A percentile compares a stretch with the other conserved stretches of the same genome.
These are phyloP conservation scores for Diaporthe sp. DNA, from an alignment of 2,329 filamentous ascomycete genomes.

Conservation along the genomic window DNA sequence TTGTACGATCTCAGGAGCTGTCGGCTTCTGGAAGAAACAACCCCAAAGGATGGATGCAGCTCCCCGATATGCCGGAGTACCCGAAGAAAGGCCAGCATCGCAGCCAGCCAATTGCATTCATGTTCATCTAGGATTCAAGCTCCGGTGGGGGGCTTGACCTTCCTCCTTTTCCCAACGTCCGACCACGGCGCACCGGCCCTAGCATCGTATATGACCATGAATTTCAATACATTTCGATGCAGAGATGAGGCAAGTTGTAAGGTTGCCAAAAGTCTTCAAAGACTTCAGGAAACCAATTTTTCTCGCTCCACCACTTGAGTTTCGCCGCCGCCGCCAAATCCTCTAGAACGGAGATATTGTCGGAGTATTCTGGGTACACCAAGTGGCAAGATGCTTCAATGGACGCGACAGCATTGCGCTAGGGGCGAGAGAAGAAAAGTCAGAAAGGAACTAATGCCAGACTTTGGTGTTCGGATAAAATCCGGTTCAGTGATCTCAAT, in stretches of 20 bases:
- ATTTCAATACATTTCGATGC: too few relatives aligned
- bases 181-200: too few relatives aligned
- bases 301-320: not conserved
- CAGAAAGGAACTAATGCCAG: not conserved
- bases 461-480: too few relatives aligned
- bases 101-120: not conserved
- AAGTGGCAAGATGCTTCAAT: not conserved
- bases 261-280: not conserved
- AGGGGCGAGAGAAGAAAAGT: not conserved
- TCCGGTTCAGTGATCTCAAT: rapidly evolving
- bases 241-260: too few relatives aligned
- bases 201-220: not conserved
- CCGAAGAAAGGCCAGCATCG: too few relatives aligned
- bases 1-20: too few relatives aligned
- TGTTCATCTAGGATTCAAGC: not conserved
- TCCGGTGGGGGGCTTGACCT: too few relatives aligned
- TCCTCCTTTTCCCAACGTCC: not conserved
- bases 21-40: not conserved
- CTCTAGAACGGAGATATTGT: not conserved
- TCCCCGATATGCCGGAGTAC: not conserved
- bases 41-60: not conserved
- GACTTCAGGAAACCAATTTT: not conserved
- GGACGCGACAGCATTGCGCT: not conserved
- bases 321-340: not conserved
- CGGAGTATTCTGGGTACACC: not conserved